Conservation (phyloP, 1,139 yeast genomes). For the Hyphopichia wangnamkhiaoensis region DNA sequence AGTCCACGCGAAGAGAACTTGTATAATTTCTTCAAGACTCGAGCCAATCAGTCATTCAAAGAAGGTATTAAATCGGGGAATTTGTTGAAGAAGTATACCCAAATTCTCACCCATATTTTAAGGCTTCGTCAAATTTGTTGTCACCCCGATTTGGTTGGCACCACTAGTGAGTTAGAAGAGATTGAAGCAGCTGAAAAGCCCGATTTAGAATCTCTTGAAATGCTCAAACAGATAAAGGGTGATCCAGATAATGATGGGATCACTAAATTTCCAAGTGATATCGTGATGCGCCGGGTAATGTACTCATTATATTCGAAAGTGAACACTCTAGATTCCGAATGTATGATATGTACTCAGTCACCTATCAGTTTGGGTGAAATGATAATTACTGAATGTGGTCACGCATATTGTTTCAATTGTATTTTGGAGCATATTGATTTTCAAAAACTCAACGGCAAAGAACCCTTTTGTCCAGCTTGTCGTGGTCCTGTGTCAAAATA, state of each 20-base stretch:
- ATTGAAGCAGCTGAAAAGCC: conserved; percentile 26
- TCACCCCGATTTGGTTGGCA: conserved; percentile 66
- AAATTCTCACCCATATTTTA: conserved; percentile 79
- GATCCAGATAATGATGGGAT: conserved; percentile 16
- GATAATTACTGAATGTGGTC: conserved; percentile 78
- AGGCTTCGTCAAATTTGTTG: conserved; percentile 88
- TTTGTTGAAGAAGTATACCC: conserved; percentile 71
- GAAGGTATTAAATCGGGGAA: conserved; percentile 68
- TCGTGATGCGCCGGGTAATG: conserved; percentile 30
- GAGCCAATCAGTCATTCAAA: conserved; percentile 67
- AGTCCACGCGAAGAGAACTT: conserved; percentile 65
- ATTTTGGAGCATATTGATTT: conserved; percentile 68
- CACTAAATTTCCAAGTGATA: conserved; percentile 34
- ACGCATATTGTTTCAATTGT: conserved; percentile 74
- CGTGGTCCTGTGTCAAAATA: conserved; percentile 43
- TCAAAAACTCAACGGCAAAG: conserved; percentile 29
- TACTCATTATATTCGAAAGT: conserved; percentile 23
- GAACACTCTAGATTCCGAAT: conserved; percentile 61
- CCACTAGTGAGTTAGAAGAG: conserved; percentile 40
- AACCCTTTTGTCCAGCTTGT: conserved; percentile 63
- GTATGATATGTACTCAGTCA: conserved; percentile 78
- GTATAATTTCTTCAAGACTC: conserved; percentile 68
- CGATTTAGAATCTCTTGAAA: conserved; percentile 30
- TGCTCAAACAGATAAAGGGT: conserved; percentile 16
- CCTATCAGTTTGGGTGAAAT: conserved; percentile 59